phyloP scores from a whole-genome alignment of 495 filamentous ascomycete genomes.

The Xylaria sp. region DNA sequence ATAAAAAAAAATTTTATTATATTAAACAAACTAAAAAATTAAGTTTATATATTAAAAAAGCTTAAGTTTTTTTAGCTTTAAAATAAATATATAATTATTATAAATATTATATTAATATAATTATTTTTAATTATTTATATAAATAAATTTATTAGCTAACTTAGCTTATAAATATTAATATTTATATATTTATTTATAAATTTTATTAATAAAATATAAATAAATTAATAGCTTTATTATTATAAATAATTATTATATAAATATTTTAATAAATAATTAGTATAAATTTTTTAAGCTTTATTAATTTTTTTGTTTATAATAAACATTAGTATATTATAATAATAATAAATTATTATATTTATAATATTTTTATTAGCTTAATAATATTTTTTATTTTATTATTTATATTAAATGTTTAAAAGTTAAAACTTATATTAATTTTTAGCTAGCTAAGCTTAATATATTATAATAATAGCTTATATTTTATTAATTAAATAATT shows the following conservation, averaged over 20 bases:
- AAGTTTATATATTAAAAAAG: not conserved
- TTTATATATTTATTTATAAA: not conserved
- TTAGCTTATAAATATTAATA: not conserved
- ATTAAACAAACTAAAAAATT: not conserved
- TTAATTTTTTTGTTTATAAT: not conserved
- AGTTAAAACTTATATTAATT: not conserved
- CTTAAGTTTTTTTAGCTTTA: not conserved
- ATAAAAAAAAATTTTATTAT: not conserved
- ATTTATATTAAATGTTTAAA: not conserved
- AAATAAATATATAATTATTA: slow-evolving; percentile 7
- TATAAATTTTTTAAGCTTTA: too few species aligned
- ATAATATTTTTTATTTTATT: not conserved
- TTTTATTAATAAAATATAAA: slow-evolving; percentile 2
- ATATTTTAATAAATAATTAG: too few species aligned
- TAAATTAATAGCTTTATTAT: too few species aligned
- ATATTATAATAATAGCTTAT: not conserved
- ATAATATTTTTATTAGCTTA: slow-evolving; percentile 9
- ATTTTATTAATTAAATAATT: not conserved
- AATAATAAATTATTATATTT: not conserved
- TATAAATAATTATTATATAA: too few species aligned
- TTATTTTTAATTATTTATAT: not conserved
- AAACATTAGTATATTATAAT: not conserved
- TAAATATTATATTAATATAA: not conserved
- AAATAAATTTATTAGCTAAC: not conserved
- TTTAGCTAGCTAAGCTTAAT: not conserved